Conservation (phyloP, 1,284 basidiomycete genomes). For the Cutaneotrichosporon cutaneum region DNA sequence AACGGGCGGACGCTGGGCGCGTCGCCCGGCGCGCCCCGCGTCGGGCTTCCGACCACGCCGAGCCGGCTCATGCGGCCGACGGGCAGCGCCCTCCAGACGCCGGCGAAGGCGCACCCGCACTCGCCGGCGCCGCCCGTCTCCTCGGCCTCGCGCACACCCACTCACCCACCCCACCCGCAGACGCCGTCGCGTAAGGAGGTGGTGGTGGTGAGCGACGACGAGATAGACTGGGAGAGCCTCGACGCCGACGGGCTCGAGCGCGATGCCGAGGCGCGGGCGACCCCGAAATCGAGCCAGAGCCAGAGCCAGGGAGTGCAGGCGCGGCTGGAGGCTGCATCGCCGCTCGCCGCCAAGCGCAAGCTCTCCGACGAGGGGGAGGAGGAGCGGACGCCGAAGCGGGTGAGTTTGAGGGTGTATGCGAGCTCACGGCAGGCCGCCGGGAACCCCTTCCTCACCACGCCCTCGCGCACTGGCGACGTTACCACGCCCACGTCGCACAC, state of each 20-base stretch:
- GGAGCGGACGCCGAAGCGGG: constrained; percentile 7
- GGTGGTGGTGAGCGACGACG: constrained; percentile 12
- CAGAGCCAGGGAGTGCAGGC: background rate
- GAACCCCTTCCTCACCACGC: constrained; percentile 20
- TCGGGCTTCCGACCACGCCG: constrained; percentile 10
- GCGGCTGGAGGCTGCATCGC: constrained; percentile 10
- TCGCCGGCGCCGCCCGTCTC: background rate
- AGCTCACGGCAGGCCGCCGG: background rate
- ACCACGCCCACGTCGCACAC: constrained; percentile 3
- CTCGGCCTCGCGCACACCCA: background rate
- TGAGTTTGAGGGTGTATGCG: background rate
- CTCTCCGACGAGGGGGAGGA: constrained; percentile 9
- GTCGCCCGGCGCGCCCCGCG: background rate
- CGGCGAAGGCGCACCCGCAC: background rate
- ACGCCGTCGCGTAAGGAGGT: background rate
- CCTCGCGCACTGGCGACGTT: background rate
- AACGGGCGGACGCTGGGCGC: background rate
- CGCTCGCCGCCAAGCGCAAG: constrained; percentile 9
- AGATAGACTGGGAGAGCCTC: constrained; percentile 43
- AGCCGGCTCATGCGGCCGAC: constrained; percentile 12
- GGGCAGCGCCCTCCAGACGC: background rate
- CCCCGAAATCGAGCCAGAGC: background rate
- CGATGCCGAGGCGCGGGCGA: constrained; percentile 26
- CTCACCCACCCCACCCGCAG: background rate
- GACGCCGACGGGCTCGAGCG: constrained; percentile 41